Evolutionary conservation across 2,329 filamentous ascomycete species (phyloP).

Genomic region (Calonectria pteridis): DNA sequence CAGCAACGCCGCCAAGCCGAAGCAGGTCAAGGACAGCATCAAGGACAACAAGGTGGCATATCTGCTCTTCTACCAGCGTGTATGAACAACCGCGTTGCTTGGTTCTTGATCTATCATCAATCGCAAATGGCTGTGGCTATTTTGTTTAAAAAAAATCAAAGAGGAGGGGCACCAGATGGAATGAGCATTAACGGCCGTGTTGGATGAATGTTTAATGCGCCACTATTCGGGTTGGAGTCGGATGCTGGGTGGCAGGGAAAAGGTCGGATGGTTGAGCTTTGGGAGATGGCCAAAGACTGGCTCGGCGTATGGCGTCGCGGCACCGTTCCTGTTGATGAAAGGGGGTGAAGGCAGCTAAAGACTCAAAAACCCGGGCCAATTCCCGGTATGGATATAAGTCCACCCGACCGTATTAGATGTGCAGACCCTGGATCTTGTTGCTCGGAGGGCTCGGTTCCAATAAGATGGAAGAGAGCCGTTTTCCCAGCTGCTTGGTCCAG

Average conservation of each 20-base stretch:
- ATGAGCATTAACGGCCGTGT: conserved; percentile 43
- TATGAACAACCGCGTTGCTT: conserved; percentile 55
- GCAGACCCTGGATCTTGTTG: conserved; percentile 18
- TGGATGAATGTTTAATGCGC: conserved; percentile 42
- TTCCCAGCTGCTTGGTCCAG: conserved; percentile 23
- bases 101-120: neutral
- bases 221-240: conserved; percentile 41
- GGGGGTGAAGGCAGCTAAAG: conserved; percentile 31
- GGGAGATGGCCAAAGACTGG: conserved; percentile 38
- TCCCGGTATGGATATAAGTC: conserved; percentile 17
- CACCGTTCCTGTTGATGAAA: conserved; percentile 35
- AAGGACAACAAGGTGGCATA: conserved; percentile 98
- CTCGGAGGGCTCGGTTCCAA: conserved; percentile 17
- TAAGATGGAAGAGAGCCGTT: conserved; percentile 24
- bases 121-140: conserved; percentile 8
- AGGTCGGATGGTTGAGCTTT: conserved; percentile 35
- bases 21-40: conserved; percentile 72
- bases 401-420: conserved; percentile 28
- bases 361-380: conserved; percentile 28
- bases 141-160: conserved; percentile 25
- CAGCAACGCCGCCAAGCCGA: conserved; percentile 67
- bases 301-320: conserved; percentile 47
- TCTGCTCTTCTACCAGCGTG: conserved; percentile 91
- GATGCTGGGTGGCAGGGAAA: conserved; percentile 39
- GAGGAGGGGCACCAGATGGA: conserved; percentile 38